phyloP scores from a whole-genome alignment of 2,329 filamentous ascomycete species.

The Fusarium continuum region DNA sequence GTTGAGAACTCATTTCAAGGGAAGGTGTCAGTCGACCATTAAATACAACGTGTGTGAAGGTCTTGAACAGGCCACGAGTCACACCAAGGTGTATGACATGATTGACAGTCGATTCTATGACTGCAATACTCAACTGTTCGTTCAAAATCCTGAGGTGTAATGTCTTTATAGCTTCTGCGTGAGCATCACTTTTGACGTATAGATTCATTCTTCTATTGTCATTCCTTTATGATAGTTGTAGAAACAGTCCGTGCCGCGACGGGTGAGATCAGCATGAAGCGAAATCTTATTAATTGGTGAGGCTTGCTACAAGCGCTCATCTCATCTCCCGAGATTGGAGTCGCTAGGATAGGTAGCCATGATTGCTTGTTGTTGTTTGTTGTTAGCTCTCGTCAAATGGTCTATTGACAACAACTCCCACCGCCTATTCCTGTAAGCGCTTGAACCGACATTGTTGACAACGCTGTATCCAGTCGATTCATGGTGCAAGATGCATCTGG shows the following conservation, averaged over 20 bases:
- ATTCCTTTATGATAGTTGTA: constrained; percentile 24
- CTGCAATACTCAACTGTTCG: neutral
- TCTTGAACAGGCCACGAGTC: constrained; percentile 20
- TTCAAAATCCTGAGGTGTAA: neutral
- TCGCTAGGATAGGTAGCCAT: neutral
- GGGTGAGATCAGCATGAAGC: constrained; percentile 17
- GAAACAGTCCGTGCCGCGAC: constrained; percentile 11
- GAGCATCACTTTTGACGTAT: constrained; percentile 33
- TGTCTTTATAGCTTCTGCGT: constrained; percentile 8
- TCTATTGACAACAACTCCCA: constrained; percentile 23
- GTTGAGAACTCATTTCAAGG: neutral
- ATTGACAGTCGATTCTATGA: neutral
- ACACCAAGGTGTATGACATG: neutral
- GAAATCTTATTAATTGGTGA: constrained; percentile 22
- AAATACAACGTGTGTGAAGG: neutral
- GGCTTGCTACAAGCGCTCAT: constrained; percentile 18
- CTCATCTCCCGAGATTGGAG: constrained; percentile 11
- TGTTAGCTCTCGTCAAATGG: neutral
- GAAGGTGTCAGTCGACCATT: constrained; percentile 1
- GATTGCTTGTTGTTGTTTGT: neutral
- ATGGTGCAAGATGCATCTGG: constrained; percentile 34
- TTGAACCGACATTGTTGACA: constrained; percentile 24
- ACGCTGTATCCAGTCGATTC: constrained; percentile 13
- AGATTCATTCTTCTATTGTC: constrained; percentile 37
- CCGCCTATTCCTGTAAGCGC: constrained; percentile 38